Percentiles rank a stretch among this genome's conserved stretches.
These are phyloP conservation scores for Fusarium lyarnte DNA, from an alignment of 2,329 filamentous ascomycete species.

Conservation along the genomic window DNA sequence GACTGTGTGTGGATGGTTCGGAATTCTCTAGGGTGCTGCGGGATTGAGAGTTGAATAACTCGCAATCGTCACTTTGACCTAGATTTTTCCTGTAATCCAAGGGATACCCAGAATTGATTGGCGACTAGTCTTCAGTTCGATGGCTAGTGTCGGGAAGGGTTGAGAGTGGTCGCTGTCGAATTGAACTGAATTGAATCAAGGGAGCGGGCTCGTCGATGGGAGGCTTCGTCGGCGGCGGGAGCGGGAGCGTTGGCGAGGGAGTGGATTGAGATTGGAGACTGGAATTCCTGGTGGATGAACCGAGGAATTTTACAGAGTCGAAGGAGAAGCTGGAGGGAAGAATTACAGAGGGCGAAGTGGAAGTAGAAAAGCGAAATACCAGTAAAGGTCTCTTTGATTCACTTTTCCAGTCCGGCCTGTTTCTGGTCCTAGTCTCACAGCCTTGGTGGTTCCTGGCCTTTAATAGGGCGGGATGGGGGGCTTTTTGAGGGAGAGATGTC, in stretches of 20 bases:
- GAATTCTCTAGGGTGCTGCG: slow-evolving; percentile 11
- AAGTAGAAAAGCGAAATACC: slow-evolving; percentile 50
- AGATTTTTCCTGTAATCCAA: slow-evolving; percentile 38
- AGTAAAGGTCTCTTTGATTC: slow-evolving; percentile 52
- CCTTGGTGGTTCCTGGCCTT: slow-evolving; percentile 43
- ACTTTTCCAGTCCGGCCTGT: slow-evolving; percentile 42
- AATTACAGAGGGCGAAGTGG: slow-evolving; percentile 32
- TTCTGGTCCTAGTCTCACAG: slow-evolving; percentile 40
- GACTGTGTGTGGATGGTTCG: neutral
- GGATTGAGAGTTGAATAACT: slow-evolving; percentile 23
- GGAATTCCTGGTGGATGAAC: slow-evolving; percentile 55
- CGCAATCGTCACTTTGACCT: slow-evolving; percentile 28
- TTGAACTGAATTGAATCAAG: slow-evolving; percentile 32
- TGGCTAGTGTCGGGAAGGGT: slow-evolving; percentile 50
- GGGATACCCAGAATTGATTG: slow-evolving; percentile 50
- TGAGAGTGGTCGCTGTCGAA: slow-evolving; percentile 43
- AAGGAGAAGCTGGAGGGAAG: slow-evolving; percentile 35
- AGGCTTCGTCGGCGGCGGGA: slow-evolving; percentile 34
- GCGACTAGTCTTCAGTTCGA: slow-evolving; percentile 27
- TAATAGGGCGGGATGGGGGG: slow-evolving; percentile 38
- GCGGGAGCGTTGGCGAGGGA: slow-evolving; percentile 30
- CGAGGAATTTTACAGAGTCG: slow-evolving; percentile 53
- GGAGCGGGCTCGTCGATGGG: slow-evolving; percentile 44
- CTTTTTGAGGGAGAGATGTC: slow-evolving; percentile 11
- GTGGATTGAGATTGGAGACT: slow-evolving; percentile 28